Conservation (phyloP, 2,329 filamentous ascomycete species). For the Ophiostoma pallidulum region DNA sequence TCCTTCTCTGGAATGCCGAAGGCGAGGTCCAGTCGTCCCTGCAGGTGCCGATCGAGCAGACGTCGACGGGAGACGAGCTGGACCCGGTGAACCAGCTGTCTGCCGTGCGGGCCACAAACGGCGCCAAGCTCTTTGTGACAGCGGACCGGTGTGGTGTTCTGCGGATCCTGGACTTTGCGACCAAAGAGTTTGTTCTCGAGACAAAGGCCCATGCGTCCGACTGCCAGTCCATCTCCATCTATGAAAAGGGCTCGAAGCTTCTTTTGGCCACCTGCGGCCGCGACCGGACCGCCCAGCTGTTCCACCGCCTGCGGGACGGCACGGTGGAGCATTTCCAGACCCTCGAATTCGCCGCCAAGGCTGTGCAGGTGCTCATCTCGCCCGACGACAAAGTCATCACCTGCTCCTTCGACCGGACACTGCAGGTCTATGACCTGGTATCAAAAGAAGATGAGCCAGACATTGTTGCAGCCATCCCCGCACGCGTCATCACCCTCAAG, state of each 20-base stretch:
- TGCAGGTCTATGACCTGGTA: slow-evolving; percentile 73
- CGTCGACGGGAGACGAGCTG: slow-evolving; percentile 37
- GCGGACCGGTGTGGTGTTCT: slow-evolving; percentile 84
- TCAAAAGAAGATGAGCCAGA: slow-evolving; percentile 55
- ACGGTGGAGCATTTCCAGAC: slow-evolving; percentile 77
- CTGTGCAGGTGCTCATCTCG: slow-evolving; percentile 65
- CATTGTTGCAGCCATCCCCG: slow-evolving; percentile 65
- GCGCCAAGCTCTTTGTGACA: slow-evolving; percentile 60
- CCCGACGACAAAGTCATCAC: slow-evolving; percentile 70
- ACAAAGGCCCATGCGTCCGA: slow-evolving; percentile 82
- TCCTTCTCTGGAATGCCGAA: slow-evolving; percentile 73
- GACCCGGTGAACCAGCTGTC: slow-evolving; percentile 50
- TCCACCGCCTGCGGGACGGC: slow-evolving; percentile 48
- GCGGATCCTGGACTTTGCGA: slow-evolving; percentile 54
- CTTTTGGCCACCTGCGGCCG: slow-evolving; percentile 76
- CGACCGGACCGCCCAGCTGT: slow-evolving; percentile 91
- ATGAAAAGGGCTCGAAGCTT: slow-evolving; percentile 49
- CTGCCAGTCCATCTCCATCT: slow-evolving; percentile 70
- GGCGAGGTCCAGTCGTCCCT: slow-evolving; percentile 59
- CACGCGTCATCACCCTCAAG: slow-evolving; percentile 71
- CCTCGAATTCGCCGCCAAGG: slow-evolving; percentile 82
- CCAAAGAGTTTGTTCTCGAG: slow-evolving; percentile 54
- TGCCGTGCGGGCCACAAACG: slow-evolving; percentile 48
- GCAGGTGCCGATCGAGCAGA: slow-evolving; percentile 60
- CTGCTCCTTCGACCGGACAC: slow-evolving; percentile 76